These are phyloP conservation scores for Arachis stenosperma DNA, from an alignment of 306 rosid species.

Conservation along the genomic window DNA sequence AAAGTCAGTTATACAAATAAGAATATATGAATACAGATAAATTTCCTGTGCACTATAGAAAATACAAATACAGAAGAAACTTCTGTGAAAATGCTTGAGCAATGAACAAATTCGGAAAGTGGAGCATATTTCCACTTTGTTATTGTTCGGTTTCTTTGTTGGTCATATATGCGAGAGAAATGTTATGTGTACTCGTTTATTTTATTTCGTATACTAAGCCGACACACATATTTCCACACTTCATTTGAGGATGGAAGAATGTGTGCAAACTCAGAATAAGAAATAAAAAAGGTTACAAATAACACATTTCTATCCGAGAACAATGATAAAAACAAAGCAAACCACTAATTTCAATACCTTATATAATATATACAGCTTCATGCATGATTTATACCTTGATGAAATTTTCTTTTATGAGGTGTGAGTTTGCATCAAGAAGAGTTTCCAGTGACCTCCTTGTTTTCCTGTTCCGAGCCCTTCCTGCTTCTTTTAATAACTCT, in stretches of 20 bases:
- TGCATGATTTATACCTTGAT: conserved; percentile 52
- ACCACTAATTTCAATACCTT: conserved; percentile 40
- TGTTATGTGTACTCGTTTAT: too few species aligned
- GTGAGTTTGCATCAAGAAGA: conserved; percentile 60
- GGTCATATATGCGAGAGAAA: conserved; percentile 13
- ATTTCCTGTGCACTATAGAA: conserved; percentile 41
- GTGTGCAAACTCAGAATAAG: too few species aligned
- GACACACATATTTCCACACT: too few species aligned
- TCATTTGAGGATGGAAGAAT: too few species aligned
- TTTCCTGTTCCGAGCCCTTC: conserved; percentile 64
- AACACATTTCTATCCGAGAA: background rate
- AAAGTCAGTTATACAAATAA: conserved; percentile 42
- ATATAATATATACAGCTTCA: conserved; percentile 50
- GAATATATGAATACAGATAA: conserved; percentile 37
- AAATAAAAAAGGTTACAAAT: too few species aligned
- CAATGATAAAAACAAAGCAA: conserved; percentile 42
- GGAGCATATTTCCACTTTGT: conserved; percentile 45
- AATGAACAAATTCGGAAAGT: conserved; percentile 37
- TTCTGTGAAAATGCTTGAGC: conserved; percentile 36
- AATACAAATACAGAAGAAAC: conserved; percentile 36
- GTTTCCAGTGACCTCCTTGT: conserved; percentile 68
- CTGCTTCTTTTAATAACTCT: conserved; percentile 77
- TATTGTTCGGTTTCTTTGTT: conserved; percentile 35
- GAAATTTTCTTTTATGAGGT: conserved; percentile 41
- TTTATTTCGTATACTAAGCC: too few species aligned